A percentile compares a stretch with the other conserved stretches of the same genome.
phyloP scores from a whole-genome alignment of 2,329 filamentous ascomycete genomes.

The Talaromyces sp. region DNA sequence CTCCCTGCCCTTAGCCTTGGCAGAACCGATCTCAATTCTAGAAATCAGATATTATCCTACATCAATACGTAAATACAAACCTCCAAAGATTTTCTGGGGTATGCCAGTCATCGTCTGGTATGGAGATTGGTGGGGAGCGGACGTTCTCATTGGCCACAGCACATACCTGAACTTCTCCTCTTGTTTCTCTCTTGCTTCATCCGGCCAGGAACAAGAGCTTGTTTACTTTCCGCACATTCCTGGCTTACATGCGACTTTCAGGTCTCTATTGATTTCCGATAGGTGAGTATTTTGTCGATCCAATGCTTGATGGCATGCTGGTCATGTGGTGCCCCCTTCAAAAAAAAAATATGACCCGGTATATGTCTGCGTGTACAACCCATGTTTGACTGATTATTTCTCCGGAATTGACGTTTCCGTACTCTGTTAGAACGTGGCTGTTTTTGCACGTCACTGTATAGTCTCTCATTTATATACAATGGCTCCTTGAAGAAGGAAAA shows the following conservation, averaged over 20 bases:
- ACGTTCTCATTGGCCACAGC: conserved; percentile 7
- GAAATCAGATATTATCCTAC: not conserved
- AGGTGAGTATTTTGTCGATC: not conserved
- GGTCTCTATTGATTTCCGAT: not conserved
- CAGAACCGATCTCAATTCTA: not conserved
- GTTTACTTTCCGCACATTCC: conserved; percentile 11
- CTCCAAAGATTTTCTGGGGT: not conserved
- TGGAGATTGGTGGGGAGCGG: conserved; percentile 12
- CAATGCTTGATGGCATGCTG: not conserved
- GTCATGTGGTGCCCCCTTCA: not conserved
- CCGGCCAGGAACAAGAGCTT: conserved; percentile 1
- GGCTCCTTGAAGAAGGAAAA: not conserved
- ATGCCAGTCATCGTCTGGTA: conserved; percentile 9
- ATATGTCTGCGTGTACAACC: not conserved
- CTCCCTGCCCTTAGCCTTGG: not conserved
- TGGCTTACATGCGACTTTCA: not conserved
- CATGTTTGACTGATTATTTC: not conserved
- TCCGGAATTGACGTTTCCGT: not conserved
- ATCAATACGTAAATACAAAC: not conserved
- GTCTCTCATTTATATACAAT: not conserved
- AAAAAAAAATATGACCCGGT: not conserved
- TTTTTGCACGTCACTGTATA: not conserved
- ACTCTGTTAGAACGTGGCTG: not conserved
- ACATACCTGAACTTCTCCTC: conserved; percentile 7
- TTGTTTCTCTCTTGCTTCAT: not conserved